A percentile compares a stretch with the other conserved stretches of the same genome.
Evolutionary conservation across 805 yeast genomes (phyloP).

Genomic region (Komagataella pastoris): DNA sequence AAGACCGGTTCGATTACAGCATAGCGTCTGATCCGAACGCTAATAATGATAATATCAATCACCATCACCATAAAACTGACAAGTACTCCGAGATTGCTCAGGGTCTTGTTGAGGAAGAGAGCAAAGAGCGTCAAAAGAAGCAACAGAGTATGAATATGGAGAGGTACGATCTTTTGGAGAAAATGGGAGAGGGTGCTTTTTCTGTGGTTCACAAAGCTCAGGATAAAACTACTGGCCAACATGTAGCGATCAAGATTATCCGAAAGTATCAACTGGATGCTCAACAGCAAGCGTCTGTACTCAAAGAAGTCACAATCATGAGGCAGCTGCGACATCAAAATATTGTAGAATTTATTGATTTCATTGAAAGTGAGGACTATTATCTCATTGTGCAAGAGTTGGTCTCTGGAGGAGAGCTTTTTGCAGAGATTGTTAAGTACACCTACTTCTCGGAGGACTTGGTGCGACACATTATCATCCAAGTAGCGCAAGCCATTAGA

Average conservation of each 20-base stretch:
- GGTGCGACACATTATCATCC: conserved; percentile 48
- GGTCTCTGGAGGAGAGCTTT: conserved; percentile 68
- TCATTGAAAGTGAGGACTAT: conserved; percentile 45
- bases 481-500: conserved; percentile 49
- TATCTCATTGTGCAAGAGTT: conserved; percentile 64
- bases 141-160: conserved; percentile 15
- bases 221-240: conserved; percentile 21
- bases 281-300: conserved; percentile 51
- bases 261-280: conserved; percentile 55
- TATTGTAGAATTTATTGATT: conserved; percentile 51
- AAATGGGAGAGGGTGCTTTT: conserved; percentile 51
- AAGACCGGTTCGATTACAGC: neutral
- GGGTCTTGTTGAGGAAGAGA: conserved; percentile 19
- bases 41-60: conserved; percentile 1
- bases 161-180: conserved; percentile 28
- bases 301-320: conserved; percentile 72
- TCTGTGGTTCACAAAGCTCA: conserved; percentile 38
- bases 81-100: conserved; percentile 18
- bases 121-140: conserved; percentile 8
- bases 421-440: conserved; percentile 51
- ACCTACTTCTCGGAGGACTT: conserved; percentile 57
- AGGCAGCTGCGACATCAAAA: conserved; percentile 51
- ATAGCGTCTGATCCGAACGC: neutral
- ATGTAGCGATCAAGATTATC: conserved; percentile 47
- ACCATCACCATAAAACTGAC: conserved; percentile 6